These are phyloP conservation scores for Gentiana macrophylla DNA, from an alignment of 257 asterid genomes.

Conservation along the genomic window DNA sequence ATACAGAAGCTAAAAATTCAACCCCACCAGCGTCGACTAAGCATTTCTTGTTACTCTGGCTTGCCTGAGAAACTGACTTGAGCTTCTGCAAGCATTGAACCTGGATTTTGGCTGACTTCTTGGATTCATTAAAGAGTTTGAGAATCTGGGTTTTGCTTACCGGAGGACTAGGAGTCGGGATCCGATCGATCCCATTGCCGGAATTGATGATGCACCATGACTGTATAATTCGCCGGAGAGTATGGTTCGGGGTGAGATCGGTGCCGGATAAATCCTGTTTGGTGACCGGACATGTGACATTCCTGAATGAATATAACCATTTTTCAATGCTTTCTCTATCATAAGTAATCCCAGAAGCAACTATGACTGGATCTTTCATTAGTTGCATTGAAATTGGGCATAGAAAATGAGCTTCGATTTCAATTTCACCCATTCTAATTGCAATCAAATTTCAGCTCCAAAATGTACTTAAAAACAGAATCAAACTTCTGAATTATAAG, in stretches of 20 bases:
- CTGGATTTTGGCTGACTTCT: too few species aligned
- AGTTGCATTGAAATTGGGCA: constrained; percentile 82
- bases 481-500: too few species aligned
- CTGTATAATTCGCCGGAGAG: constrained; percentile 57
- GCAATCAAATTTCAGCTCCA: too few species aligned
- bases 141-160: constrained; percentile 28
- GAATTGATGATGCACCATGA: constrained; percentile 64
- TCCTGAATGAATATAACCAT: constrained; percentile 47
- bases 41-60: constrained; percentile 15
- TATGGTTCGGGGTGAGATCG: constrained; percentile 70
- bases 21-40: constrained; percentile 35
- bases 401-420: constrained; percentile 49
- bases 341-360: constrained; percentile 69
- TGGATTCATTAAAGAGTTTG: not conserved
- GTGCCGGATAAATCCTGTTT: constrained; percentile 27
- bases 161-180: constrained; percentile 61
- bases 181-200: constrained; percentile 29
- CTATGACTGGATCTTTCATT: constrained; percentile 69
- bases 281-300: constrained; percentile 49
- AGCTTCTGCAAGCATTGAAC: constrained; percentile 27
- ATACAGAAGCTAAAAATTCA: too few species aligned
- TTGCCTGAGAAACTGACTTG: constrained; percentile 21
- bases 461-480: too few species aligned
- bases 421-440: constrained; percentile 20
- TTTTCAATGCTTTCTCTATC: constrained; percentile 57